Evolutionary conservation across 495 filamentous ascomycete species (phyloP).

Genomic region (Neurospora sp.): DNA sequence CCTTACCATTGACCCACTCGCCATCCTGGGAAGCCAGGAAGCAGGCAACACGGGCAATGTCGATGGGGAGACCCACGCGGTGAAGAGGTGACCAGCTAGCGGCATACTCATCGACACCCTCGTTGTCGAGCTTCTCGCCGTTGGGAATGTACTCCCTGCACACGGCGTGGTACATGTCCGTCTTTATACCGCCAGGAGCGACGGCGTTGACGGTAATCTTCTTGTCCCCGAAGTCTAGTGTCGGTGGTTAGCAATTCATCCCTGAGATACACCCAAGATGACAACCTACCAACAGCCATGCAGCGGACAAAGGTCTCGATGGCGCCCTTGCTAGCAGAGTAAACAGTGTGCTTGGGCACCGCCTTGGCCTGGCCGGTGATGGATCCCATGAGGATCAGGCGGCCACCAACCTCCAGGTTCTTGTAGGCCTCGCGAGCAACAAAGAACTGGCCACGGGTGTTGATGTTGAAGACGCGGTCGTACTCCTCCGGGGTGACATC

Average conservation of each 20-base stretch:
- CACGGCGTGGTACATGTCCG: conserved; percentile 59
- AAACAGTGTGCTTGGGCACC: conserved; percentile 54
- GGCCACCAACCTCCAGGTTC: conserved; percentile 49
- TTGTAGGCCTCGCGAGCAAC: conserved; percentile 60
- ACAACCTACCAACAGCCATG: conserved; percentile 21
- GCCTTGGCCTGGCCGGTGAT: conserved; percentile 55
- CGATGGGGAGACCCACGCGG: conserved; percentile 52
- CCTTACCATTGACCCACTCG: conserved; percentile 58
- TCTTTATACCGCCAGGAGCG: conserved; percentile 58
- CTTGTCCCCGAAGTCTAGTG: conserved; percentile 28
- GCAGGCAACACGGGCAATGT: conserved; percentile 54
- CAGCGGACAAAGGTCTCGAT: conserved; percentile 28
- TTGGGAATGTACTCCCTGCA: conserved; percentile 55
- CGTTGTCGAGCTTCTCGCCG: conserved; percentile 37
- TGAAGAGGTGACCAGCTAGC: conserved; percentile 47
- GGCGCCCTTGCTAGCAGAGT: conserved; percentile 30
- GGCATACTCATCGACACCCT: conserved; percentile 34
- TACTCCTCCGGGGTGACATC: conserved; percentile 69
- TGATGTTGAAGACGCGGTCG: conserved; percentile 69
- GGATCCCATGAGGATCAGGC: conserved; percentile 53
- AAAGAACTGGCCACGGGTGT: conserved; percentile 75
- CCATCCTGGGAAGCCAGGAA: conserved; percentile 57
- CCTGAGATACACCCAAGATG: not conserved
- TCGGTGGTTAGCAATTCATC: not conserved
- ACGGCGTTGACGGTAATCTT: conserved; percentile 56